Percentiles rank a stretch among this genome's conserved stretches.
phyloP scores from a whole-genome alignment of 805 yeast species.

The Metschnikowia lunata region DNA sequence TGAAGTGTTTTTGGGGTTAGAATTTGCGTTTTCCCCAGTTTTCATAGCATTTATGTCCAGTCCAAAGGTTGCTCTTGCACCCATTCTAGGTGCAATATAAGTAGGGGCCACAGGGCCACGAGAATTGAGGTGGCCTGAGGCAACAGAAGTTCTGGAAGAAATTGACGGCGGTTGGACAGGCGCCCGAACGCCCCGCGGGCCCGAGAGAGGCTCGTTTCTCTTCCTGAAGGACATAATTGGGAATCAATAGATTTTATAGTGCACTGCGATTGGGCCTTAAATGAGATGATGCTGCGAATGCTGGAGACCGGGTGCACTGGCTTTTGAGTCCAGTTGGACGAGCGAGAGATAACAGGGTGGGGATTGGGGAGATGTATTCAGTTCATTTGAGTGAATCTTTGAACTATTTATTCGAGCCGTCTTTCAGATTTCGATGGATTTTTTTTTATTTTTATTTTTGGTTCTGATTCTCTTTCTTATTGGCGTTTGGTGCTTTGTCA shows the following conservation, averaged over 20 bases:
- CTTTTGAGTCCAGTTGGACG: too few species aligned
- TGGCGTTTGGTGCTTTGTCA: too few species aligned
- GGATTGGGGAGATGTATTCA: too few species aligned
- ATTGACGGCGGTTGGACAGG: not conserved
- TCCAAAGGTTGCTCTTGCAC: not conserved
- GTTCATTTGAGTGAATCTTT: too few species aligned
- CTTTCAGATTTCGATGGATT: too few species aligned
- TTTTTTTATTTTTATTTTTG: too few species aligned
- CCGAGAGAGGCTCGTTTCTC: slow-evolving; percentile 46
- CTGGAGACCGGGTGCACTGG: not conserved
- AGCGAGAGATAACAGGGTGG: too few species aligned
- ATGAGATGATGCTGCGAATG: not conserved
- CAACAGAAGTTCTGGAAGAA: slow-evolving; percentile 3
- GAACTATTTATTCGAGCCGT: too few species aligned
- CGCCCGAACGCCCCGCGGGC: slow-evolving; percentile 7
- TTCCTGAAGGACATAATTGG: slow-evolving; percentile 52
- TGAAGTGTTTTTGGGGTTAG: not conserved
- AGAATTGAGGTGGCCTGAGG: slow-evolving; percentile 1
- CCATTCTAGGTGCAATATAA: not conserved
- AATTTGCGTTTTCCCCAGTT: not conserved
- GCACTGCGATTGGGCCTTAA: not conserved
- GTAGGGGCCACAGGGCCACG: not conserved
- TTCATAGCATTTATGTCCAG: not conserved
- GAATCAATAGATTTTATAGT: not conserved
- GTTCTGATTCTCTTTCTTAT: too few species aligned